Evolutionary conservation across 192 early-diverging fungal genomes (phyloP), one percentile per base, ranked within the genome.

Genomic region (Mortierella antarctica): DNA sequence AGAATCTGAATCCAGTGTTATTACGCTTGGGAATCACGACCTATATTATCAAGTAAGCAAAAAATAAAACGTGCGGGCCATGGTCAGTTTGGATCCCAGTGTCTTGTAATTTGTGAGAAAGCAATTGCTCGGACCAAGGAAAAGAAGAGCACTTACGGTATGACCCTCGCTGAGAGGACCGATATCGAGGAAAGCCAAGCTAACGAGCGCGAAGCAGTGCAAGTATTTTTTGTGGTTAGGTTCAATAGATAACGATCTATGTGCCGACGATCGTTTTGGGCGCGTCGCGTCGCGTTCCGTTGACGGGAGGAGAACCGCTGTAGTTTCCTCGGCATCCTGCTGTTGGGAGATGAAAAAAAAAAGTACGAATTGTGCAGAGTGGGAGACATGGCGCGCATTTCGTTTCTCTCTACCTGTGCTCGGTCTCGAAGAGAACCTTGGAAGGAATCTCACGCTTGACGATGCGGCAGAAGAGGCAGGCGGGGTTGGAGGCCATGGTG

Each of bases 381-480:
- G 15, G 7, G 31, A 31, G 31, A 31, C 31, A 31, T 31, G 31
- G 31, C 31, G 31, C 31, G 31, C 31, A 48, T 68, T 47, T 56
- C n/a, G 15, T 44, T 3, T 46, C 21, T 54, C 20, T 63, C 71
- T 78, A 88, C 88, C 78, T 89, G 57, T 86, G 87, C 53, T 93
- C 92, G 17, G 95, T 97, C 83, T 98, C 97, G 40, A 90, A 65
- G 42, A 96, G 70, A 74, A 96, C 92, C 71, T 90, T 85, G 21
- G 93, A 94, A 47, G 95, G 95, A 61, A 97, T 96, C 62, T 92
- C 90, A 56, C 94, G 92, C 83, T 85, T 85, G 70, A 93, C 83
- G 67, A 98, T 96, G 84, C 93, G 95, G 88, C 97, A 98, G 71
- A 98, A 98, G 67, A 97, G 75, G 86, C 97, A 98, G 74, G 73